A percentile compares a stretch with the other conserved stretches of the same genome.
Evolutionary conservation across 2,329 filamentous ascomycete genomes (phyloP).

Genomic region (Fusarium aywerte): DNA sequence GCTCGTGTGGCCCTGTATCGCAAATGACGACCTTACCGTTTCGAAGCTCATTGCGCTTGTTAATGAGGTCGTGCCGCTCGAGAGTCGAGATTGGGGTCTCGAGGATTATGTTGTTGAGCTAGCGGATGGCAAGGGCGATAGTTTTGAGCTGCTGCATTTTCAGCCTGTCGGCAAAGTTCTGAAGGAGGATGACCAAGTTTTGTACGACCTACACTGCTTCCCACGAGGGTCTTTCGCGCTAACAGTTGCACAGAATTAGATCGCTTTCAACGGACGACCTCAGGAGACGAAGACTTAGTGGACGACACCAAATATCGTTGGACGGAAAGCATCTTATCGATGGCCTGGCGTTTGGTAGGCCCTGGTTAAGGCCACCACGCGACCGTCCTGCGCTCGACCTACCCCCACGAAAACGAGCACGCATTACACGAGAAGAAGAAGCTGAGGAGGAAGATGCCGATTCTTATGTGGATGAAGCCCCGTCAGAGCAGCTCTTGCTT

Average conservation of each 20-base stretch:
- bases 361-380: slow-evolving; percentile 68
- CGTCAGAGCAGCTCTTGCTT: slow-evolving; percentile 47
- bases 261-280: slow-evolving; percentile 81
- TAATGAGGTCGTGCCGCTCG: slow-evolving; percentile 83
- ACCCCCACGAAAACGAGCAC: slow-evolving; percentile 76
- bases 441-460: slow-evolving; percentile 51
- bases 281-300: slow-evolving; percentile 75
- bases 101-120: slow-evolving; percentile 92
- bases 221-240: neutral
- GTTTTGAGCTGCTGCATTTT: slow-evolving; percentile 90
- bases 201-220: slow-evolving; percentile 63
- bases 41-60: slow-evolving; percentile 80
- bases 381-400: slow-evolving; percentile 75
- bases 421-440: slow-evolving; percentile 60
- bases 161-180: slow-evolving; percentile 75
- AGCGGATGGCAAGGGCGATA: slow-evolving; percentile 60
- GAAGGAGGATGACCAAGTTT: slow-evolving; percentile 84
- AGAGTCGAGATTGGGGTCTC: slow-evolving; percentile 83
- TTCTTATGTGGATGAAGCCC: slow-evolving; percentile 48
- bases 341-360: slow-evolving; percentile 84
- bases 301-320: slow-evolving; percentile 81
- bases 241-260: slow-evolving; percentile 70
- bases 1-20: slow-evolving; percentile 75
- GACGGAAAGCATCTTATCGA: slow-evolving; percentile 87
- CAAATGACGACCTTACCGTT: slow-evolving; percentile 72